Conservation (phyloP, 768 basidiomycete genomes). For the Exidia glandulosa region DNA sequence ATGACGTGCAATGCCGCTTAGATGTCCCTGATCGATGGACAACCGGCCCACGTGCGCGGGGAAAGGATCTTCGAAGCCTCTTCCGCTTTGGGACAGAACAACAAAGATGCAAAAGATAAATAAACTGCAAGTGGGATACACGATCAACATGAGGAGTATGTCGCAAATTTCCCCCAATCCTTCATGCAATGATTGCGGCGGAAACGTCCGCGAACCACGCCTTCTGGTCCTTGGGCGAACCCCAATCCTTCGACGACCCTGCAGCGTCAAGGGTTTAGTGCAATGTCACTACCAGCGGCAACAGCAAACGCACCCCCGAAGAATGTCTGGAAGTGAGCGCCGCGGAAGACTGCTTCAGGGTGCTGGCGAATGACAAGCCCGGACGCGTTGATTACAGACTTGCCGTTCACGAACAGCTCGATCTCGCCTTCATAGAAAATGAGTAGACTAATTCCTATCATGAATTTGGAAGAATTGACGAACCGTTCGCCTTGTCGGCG, state of each 20-base stretch:
- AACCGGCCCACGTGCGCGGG: no score
- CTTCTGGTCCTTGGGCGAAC: constrained; percentile 52
- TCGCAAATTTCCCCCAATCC: no score
- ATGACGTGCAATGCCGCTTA: background rate
- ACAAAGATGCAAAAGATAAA: background rate
- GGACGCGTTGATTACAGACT: constrained; percentile 48
- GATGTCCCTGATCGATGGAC: background rate
- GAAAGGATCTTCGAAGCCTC: no score
- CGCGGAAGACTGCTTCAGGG: constrained; percentile 41
- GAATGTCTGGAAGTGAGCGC: constrained; percentile 68
- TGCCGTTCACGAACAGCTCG: constrained; percentile 52
- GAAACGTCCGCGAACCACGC: constrained; percentile 66
- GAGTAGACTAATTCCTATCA: no score
- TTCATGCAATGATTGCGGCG: constrained; percentile 35
- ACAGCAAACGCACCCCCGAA: constrained; percentile 44
- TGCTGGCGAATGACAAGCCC: constrained; percentile 49
- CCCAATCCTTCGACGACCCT: constrained; percentile 41
- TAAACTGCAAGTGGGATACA: background rate
- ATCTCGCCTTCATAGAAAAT: no score
- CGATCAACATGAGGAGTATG: background rate
- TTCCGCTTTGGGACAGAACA: no score
- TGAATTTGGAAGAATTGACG: no score
- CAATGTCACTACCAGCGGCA: background rate
- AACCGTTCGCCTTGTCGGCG: constrained; percentile 53
- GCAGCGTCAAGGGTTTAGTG: constrained; percentile 9